These are phyloP conservation scores for Cladosporium sp. DNA, from an alignment of 2,329 filamentous ascomycete species.

Conservation along the genomic window DNA sequence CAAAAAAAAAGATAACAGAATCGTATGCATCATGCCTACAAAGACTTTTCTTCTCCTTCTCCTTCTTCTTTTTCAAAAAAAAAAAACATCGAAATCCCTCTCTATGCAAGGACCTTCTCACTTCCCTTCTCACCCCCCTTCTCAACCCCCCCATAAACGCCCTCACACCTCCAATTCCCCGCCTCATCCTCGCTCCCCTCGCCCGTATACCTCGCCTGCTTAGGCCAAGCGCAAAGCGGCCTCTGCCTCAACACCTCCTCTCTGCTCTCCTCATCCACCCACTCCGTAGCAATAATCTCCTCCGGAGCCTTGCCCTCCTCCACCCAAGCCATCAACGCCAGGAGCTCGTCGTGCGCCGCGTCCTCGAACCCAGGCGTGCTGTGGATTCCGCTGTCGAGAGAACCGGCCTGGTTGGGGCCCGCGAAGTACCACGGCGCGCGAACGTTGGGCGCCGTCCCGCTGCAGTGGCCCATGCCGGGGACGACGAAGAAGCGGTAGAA, in stretches of 20 bases:
- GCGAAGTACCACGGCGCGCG: conserved; percentile 45
- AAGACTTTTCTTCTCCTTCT: too few relatives aligned
- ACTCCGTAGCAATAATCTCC: conserved; percentile 33
- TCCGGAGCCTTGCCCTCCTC: conserved; percentile 35
- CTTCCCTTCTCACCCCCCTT: not conserved
- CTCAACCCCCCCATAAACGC: not conserved
- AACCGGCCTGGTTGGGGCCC: conserved; percentile 32
- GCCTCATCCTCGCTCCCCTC: conserved; percentile 26
- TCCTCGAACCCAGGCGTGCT: conserved; percentile 31
- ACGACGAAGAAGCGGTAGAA: conserved; percentile 43
- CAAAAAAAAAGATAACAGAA: too few relatives aligned
- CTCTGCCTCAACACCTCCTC: conserved; percentile 32
- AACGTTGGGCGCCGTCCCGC: conserved; percentile 30
- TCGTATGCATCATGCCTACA: too few relatives aligned
- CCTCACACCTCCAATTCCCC: conserved; percentile 28
- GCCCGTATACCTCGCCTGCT: conserved; percentile 27
- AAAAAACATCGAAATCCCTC: not conserved
- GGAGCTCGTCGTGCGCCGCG: conserved; percentile 31
- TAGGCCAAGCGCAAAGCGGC: conserved; percentile 33
- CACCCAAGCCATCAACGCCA: conserved; percentile 36
- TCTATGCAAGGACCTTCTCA: not conserved
- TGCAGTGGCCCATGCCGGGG: conserved; percentile 43
- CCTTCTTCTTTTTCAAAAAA: not conserved
- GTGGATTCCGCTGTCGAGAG: conserved; percentile 17
- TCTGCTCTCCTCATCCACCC: conserved; percentile 27